phyloP scores from a whole-genome alignment of 768 basidiomycete genomes.

The Tricholoma flavovirens region DNA sequence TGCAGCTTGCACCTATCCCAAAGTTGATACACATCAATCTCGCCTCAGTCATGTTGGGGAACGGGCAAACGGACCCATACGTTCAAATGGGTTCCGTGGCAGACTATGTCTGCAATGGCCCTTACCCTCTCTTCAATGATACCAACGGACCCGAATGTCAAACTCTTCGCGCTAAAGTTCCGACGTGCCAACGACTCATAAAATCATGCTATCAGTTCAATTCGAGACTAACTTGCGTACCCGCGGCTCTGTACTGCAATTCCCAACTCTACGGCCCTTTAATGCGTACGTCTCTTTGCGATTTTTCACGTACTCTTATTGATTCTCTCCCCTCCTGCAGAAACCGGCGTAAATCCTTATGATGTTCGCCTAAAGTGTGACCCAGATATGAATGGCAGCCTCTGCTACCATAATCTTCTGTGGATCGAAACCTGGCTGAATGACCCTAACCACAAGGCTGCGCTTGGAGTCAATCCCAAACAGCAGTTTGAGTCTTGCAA shows the following conservation, averaged over 20 bases:
- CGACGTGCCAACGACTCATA: slow-evolving; percentile 70
- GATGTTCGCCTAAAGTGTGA: slow-evolving; percentile 80
- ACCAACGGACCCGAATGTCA: slow-evolving; percentile 62
- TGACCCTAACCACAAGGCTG: slow-evolving; percentile 65
- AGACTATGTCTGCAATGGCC: slow-evolving; percentile 78
- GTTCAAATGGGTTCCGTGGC: slow-evolving; percentile 76
- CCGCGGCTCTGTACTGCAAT: slow-evolving; percentile 78
- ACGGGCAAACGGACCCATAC: slow-evolving; percentile 81
- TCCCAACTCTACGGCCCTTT: slow-evolving; percentile 66
- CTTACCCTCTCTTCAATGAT: slow-evolving; percentile 75
- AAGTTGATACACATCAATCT: slow-evolving; percentile 72
- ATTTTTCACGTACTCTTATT: neutral
- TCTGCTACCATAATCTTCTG: slow-evolving; percentile 74
- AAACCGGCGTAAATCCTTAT: slow-evolving; percentile 81
- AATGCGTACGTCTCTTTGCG: slow-evolving; percentile 43
- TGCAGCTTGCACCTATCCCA: slow-evolving; percentile 37
- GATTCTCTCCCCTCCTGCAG: slow-evolving; percentile 24
- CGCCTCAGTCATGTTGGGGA: slow-evolving; percentile 79
- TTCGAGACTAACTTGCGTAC: slow-evolving; percentile 60
- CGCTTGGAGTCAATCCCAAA: slow-evolving; percentile 63
- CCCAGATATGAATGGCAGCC: slow-evolving; percentile 55
- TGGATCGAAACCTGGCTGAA: slow-evolving; percentile 94
- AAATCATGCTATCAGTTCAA: slow-evolving; percentile 62
- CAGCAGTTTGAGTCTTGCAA: slow-evolving; percentile 68
- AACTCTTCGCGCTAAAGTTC: slow-evolving; percentile 55